Conservation (phyloP, 345 rosid species). For the Noccaea caerulescens region DNA sequence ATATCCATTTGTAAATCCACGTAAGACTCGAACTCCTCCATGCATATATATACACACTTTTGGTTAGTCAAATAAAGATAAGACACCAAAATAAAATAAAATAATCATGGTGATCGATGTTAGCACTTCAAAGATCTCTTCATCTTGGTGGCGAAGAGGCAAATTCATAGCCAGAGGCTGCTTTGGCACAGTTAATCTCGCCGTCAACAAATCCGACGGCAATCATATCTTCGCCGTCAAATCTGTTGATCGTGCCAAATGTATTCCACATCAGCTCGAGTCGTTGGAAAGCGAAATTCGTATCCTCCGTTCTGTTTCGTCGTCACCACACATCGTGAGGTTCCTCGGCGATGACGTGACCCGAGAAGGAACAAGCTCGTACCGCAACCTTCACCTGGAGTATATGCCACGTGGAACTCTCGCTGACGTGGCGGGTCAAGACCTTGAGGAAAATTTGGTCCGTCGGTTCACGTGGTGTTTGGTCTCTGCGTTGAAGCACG, state of each 20-base stretch:
- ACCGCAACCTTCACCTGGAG: conserved; percentile 23
- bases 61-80: neutral
- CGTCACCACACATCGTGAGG: conserved; percentile 23
- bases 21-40: conserved; percentile 1
- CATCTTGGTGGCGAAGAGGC: conserved; percentile 46
- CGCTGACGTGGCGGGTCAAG: conserved; percentile 11
- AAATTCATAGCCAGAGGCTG: conserved; percentile 59
- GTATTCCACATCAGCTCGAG: conserved; percentile 43
- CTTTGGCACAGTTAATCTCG: conserved; percentile 61
- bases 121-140: conserved; percentile 1
- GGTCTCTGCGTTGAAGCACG: conserved; percentile 32
- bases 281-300: conserved; percentile 62
- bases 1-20: conserved; percentile 16
- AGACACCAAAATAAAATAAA: neutral
- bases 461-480: conserved; percentile 29
- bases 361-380: conserved; percentile 23
- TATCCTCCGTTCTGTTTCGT: conserved; percentile 53
- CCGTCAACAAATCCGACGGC: conserved; percentile 38
- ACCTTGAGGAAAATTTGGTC: conserved; percentile 12
- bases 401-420: conserved; percentile 31
- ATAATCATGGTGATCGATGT: neutral
- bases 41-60: neutral
- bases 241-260: conserved; percentile 47
- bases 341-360: conserved; percentile 32
- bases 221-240: conserved; percentile 56